Conservation (phyloP, 164 flowering plant genomes). For the grape (Vitis vinifera) region ASM3070453v1 NC_081806.1:10735001-10735500, state of each 20-base stretch:
- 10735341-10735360: too few species aligned
- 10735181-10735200: conserved; percentile 26
- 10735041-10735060: conserved; percentile 20
- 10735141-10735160: conserved; percentile 20
- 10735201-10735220: conserved; percentile 24
- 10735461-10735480: conserved; percentile 39
- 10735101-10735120: conserved; percentile 17
- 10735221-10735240: conserved; percentile 13
- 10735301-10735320: too few species aligned
- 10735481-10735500: conserved; percentile 18
- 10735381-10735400: too few species aligned
- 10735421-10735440: conserved; percentile 42
- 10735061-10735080: too few species aligned
- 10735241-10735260: conserved; percentile 5
- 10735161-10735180: not conserved
- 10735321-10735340: too few species aligned
- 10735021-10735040: not conserved
- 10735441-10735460: conserved; percentile 39
- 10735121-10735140: conserved; percentile 19
- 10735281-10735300: too few species aligned
- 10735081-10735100: conserved; percentile 7
- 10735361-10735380: too few species aligned
- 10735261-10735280: conserved; percentile 19
- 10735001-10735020: conserved; percentile 25
- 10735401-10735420: conserved; percentile 18